Evolutionary conservation across 805 yeast genomes (phyloP), one percentile per base, ranked within the genome.

Genomic region (Wickerhamiella kurtzmanii): DNA sequence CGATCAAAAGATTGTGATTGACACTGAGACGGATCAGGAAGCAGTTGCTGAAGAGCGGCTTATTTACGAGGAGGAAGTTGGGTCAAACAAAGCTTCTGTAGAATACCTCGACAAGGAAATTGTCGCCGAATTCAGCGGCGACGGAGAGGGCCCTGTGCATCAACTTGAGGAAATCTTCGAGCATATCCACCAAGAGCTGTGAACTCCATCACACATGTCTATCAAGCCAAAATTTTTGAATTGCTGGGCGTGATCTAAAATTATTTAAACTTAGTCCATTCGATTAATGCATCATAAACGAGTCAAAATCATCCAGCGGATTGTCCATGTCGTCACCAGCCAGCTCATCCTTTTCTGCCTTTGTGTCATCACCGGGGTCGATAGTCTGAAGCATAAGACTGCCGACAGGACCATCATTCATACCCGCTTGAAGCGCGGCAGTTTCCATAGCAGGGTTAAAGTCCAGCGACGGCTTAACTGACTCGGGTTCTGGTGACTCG

Each of bases 381-480:
- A 25, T 40, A 5, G 44, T 32, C 22, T 28, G 38, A 4, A 42
- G 18, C 21, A 43, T 35, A 9, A 38, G 25, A 38, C 25, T 38
- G 5, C 41, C 41, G 25, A 38, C 41, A 5, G 22, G 25, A 6
- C 11, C 41, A 17, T 38, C 25, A 18, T 17, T 18, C 25, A 38
- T 6, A 6, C 25, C 41, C 11, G 18, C n/a, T 15, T 18, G 16
- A 18, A 38, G 25, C 8, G 20, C 41, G 19, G n/a, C 25, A 25
- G 32, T 25, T 25, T 25, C 32, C 11, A 11, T 11, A 11, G 32
- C 32, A 6, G 19, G 39, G 19, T 36, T 18, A 11, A 41, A 25
- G 37, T 25, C 35, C 16, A 17, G 36, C 15, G 15, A 18, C n/a
- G 22, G 41, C 9, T 38, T 21, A 9, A 18, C 20, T 25, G 22